Evolutionary conservation across 352 stramenopile species (phyloP).

Genomic region (Elongisporangium prolatum): DNA sequence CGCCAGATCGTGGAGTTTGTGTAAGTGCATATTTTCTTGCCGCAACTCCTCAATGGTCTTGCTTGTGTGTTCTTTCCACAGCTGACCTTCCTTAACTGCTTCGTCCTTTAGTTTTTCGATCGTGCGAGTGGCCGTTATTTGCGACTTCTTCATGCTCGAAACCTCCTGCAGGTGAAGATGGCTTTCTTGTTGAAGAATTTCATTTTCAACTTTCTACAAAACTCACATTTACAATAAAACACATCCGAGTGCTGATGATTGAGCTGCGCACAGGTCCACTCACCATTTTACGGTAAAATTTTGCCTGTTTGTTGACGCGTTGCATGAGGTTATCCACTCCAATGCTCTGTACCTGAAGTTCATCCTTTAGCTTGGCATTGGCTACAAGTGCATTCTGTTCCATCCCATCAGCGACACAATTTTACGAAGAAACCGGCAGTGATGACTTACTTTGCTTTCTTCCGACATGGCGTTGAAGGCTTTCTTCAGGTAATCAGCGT

Average conservation of each 20-base stretch:
- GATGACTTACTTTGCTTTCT: conserved; percentile 54
- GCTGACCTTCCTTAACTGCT: conserved; percentile 37
- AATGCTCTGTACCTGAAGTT: conserved; percentile 72
- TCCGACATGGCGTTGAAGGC: conserved; percentile 80
- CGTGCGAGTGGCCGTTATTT: conserved; percentile 42
- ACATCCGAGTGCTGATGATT: neutral
- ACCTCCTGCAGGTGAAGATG: conserved; percentile 58
- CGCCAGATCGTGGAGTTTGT: conserved; percentile 41
- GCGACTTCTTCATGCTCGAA: conserved; percentile 53
- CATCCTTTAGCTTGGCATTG: conserved; percentile 79
- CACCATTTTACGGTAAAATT: conserved; percentile 70
- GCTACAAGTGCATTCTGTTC: conserved; percentile 64
- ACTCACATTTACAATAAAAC: neutral
- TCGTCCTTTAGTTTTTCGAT: conserved; percentile 64
- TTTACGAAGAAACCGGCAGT: neutral
- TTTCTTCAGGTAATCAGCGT: conserved; percentile 77
- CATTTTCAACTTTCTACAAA: conserved; percentile 72
- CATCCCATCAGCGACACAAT: neutral
- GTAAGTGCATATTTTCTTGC: conserved; percentile 55
- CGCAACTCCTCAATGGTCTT: conserved; percentile 55
- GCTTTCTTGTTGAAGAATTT: conserved; percentile 69
- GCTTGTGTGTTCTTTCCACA: conserved; percentile 46
- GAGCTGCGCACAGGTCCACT: neutral
- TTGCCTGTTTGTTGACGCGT: conserved; percentile 59
- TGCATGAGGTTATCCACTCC: conserved; percentile 81